A percentile compares a stretch with the other conserved stretches of the same genome.
These are phyloP conservation scores for Yamadazyma diddensiae DNA, from an alignment of 1,139 yeast species.

Conservation along the genomic window DNA sequence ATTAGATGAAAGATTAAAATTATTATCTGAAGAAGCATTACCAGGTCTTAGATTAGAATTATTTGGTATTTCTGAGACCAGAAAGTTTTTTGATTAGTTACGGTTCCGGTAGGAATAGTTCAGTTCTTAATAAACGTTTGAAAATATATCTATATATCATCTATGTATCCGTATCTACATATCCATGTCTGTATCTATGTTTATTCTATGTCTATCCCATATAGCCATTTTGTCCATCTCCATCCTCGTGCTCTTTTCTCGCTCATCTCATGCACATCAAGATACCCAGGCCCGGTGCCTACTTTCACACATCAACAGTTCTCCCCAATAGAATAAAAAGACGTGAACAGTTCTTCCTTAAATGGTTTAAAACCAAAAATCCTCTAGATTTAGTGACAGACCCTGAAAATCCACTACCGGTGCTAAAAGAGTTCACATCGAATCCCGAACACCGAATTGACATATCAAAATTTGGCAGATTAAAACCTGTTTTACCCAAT, in stretches of 20 bases:
- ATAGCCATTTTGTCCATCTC: no score
- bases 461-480: slow-evolving; percentile 21
- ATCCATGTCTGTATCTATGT: no score
- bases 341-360: slow-evolving; percentile 2
- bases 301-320: no score
- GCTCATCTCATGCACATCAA: no score
- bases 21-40: slow-evolving; percentile 79
- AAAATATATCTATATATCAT: no score
- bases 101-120: background rate
- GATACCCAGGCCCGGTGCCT: no score
- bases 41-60: slow-evolving; percentile 91
- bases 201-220: no score
- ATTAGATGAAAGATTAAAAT: slow-evolving; percentile 84
- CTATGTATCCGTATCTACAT: no score
- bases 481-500: slow-evolving; percentile 59
- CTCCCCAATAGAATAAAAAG: no score
- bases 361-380: slow-evolving; percentile 3
- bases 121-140: background rate
- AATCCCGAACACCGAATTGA: slow-evolving; percentile 14
- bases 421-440: slow-evolving; percentile 15
- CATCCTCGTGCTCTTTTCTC: no score
- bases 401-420: slow-evolving; percentile 12
- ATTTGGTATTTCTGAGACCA: slow-evolving; percentile 81
- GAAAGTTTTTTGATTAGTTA: slow-evolving; percentile 85
- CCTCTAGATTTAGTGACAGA: slow-evolving; percentile 13